phyloP scores from a whole-genome alignment of 495 filamentous ascomycete genomes.

The Xylaria curta region DNA sequence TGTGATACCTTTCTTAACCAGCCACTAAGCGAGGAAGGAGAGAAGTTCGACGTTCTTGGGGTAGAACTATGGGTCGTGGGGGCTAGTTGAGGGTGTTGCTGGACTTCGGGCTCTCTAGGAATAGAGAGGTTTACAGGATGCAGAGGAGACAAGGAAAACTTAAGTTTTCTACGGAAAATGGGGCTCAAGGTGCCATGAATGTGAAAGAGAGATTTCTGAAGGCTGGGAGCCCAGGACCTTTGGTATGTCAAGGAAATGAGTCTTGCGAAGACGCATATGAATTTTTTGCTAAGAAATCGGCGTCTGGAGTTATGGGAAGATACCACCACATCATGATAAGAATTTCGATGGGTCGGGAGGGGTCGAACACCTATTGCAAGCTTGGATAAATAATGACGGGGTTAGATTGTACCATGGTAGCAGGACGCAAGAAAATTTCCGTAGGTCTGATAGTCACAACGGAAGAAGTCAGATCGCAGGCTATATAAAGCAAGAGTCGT shows the following conservation, averaged over 20 bases:
- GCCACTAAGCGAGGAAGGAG: slow-evolving; percentile 89
- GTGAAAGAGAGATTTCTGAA: neutral
- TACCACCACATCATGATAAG: slow-evolving; percentile 5
- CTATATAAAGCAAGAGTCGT: no score
- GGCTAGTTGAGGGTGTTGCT: slow-evolving; percentile 30
- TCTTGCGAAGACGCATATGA: neutral
- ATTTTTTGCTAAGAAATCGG: neutral
- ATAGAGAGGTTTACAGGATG: neutral
- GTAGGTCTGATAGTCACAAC: no score
- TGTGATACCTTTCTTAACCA: slow-evolving; percentile 96
- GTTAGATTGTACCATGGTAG: neutral
- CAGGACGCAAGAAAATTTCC: neutral
- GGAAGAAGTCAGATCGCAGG: no score
- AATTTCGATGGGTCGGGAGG: neutral
- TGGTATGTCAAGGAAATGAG: neutral
- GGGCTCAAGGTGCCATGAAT: neutral
- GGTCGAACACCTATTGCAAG: neutral
- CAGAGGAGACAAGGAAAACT: neutral
- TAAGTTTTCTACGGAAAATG: neutral
- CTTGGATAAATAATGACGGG: neutral
- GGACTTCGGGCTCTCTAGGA: neutral
- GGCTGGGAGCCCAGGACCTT: neutral
- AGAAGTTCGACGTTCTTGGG: slow-evolving; percentile 89
- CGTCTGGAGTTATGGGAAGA: neutral
- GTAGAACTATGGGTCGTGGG: slow-evolving; percentile 92